Percentiles rank a stretch among this genome's conserved stretches.
Evolutionary conservation across 257 asterid species (phyloP).

Genomic region (Solanum sitiens): DNA sequence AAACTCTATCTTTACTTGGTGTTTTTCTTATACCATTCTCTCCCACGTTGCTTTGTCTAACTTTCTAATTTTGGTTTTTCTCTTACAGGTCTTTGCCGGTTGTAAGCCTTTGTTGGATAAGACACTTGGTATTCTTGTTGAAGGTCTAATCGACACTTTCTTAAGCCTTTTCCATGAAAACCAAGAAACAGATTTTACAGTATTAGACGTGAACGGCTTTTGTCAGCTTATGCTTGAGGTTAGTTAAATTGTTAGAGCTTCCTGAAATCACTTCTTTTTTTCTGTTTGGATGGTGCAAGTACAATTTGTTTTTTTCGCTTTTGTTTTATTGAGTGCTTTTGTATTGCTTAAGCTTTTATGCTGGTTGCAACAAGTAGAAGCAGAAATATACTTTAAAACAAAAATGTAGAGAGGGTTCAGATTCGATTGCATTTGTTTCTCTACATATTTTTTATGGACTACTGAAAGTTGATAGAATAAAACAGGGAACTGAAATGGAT

Average conservation of each 20-base stretch:
- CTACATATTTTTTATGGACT: not conserved
- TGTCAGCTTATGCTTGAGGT: conserved; percentile 99
- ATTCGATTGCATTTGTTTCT: not conserved
- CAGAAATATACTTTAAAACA: not conserved
- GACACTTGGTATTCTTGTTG: conserved; percentile 90
- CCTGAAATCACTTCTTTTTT: not conserved
- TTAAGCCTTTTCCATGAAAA: conserved; percentile 78
- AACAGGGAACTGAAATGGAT: not conserved
- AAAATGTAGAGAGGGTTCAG: not conserved
- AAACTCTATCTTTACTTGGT: not conserved
- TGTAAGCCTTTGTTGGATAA: conserved; percentile 90
- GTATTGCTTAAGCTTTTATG: not conserved
- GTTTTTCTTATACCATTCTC: not conserved
- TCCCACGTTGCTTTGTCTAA: not conserved
- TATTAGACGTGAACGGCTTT: conserved; percentile 84
- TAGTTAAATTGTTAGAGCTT: conserved; percentile 3
- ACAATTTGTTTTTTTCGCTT: not conserved
- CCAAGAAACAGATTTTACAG: conserved; percentile 48
- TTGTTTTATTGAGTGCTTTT: not conserved
- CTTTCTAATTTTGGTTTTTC: conserved; percentile 2
- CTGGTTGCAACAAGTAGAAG: not conserved
- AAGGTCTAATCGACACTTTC: conserved; percentile 85
- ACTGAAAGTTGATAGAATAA: not conserved
- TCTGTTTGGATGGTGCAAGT: not conserved
- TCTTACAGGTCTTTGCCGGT: conserved; percentile 78